Conservation (phyloP, 129 eudicot species). For the Chrysanthemum seticuspe region DNA sequence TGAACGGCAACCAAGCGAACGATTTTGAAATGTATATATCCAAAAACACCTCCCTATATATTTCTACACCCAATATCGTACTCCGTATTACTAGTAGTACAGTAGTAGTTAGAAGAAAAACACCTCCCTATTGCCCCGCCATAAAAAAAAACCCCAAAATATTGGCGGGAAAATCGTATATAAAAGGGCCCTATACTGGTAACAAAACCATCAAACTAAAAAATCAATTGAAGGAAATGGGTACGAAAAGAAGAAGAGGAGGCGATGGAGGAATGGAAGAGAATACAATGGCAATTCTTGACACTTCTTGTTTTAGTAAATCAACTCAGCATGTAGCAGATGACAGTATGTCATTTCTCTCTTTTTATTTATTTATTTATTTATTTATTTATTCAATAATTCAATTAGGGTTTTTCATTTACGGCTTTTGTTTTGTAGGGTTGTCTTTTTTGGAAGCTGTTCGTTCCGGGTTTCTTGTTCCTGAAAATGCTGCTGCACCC, state of each 20-base stretch:
- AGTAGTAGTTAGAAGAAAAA: no score
- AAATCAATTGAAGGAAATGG: conserved; percentile 25
- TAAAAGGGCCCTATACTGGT: no score
- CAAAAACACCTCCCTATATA: no score
- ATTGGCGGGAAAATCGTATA: not conserved
- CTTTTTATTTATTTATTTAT: not conserved
- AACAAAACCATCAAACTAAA: no score
- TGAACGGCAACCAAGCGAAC: no score
- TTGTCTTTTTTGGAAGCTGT: conserved; percentile 82
- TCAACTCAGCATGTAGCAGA: conserved; percentile 50
- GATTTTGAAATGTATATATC: no score
- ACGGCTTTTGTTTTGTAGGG: conserved; percentile 33
- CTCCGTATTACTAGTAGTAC: no score
- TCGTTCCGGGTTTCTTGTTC: conserved; percentile 60
- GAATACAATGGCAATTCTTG: conserved; percentile 76
- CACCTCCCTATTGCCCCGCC: no score
- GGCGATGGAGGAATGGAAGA: conserved; percentile 62
- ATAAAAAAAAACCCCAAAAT: no score
- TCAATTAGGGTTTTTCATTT: not conserved
- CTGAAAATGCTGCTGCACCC: conserved; percentile 66
- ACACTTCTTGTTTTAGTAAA: conserved; percentile 44
- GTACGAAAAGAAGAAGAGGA: conserved; percentile 38
- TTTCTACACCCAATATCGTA: no score
- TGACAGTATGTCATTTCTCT: conserved; percentile 32
- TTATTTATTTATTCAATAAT: no score